Evolutionary conservation across 2,329 filamentous ascomycete genomes (phyloP).

Genomic region (Cadophora malorum): DNA sequence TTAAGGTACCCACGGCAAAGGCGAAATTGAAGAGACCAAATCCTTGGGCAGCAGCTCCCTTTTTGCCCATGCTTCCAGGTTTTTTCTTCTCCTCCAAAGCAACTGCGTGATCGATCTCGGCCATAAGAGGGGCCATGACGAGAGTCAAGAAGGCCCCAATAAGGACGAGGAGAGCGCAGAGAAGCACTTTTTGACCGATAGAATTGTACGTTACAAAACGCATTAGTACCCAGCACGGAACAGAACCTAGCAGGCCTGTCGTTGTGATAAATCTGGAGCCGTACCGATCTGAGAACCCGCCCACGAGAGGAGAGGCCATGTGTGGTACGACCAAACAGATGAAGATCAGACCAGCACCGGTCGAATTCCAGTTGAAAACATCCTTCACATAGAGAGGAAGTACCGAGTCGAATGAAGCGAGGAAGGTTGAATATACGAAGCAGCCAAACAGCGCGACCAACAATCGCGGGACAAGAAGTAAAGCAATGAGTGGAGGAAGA

Average conservation of each 20-base stretch:
- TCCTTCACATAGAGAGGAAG: conserved; percentile 60
- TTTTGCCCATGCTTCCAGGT: conserved; percentile 38
- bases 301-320: conserved; percentile 63
- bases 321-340: conserved; percentile 64
- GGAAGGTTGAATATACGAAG: conserved; percentile 54
- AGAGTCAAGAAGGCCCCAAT: conserved; percentile 64
- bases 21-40: conserved; percentile 62
- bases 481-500: conserved; percentile 46
- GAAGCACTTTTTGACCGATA: conserved; percentile 66
- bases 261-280: conserved; percentile 67
- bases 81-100: conserved; percentile 56
- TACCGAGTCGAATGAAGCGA: conserved; percentile 60
- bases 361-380: conserved; percentile 60
- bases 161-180: conserved; percentile 67
- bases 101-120: conserved; percentile 66
- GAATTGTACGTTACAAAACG: conserved; percentile 67
- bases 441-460: conserved; percentile 50
- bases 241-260: conserved; percentile 60
- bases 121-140: conserved; percentile 70
- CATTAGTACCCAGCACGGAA: conserved; percentile 67
- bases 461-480: conserved; percentile 50
- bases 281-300: conserved; percentile 55
- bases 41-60: conserved; percentile 61
- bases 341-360: conserved; percentile 63
- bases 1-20: conserved; percentile 56